Base-by-base conservation (phyloP, 2,329 filamentous ascomycete species). In the Fusarium armeniacum region DNA sequence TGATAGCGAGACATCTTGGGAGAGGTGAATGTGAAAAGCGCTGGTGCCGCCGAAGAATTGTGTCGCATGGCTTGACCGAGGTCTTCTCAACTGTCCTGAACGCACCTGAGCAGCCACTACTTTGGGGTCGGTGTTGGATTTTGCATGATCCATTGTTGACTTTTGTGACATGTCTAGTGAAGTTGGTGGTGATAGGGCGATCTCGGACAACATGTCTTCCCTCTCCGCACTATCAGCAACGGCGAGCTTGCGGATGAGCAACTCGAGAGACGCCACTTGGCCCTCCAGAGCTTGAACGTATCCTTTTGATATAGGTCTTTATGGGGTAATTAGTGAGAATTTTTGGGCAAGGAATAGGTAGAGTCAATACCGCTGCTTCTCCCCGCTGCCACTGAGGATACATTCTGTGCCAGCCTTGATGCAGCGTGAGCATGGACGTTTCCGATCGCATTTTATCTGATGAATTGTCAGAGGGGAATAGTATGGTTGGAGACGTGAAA, bases 371-470 rank as follows among this genome's bases (percentile, higher is more conserved):
- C 82, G 76, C 66, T 82, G 79, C 70, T 82, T 83, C 67, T 83
- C 81, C 8, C 81, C 81, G 8, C 76, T 79, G 20, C 81, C 80
- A 35, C 76, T 79, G 24, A 80, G 75, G n/a, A 78, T 75, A 64
- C 81, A 83, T 45, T 82, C 78, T 11, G 77, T 78, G 22, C 78
- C 77, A 9, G 80, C 79, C 68, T 82, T 81, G 70, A 77, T 72
- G 68, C 85, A 87, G 62, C 82, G 83, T 33, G 81, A 81, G 70
- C 85, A 87, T 15, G 85, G 85, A 16, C 80, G 76, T 46, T 81
- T 81, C 5, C 85, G 82, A 71, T 86, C 83, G 73, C 85, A 87
- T 78, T 85, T 87, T 38, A 87, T 83, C 80, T 86, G 16, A 22
- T 40, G 6, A 20, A 15, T 3, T n/a, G n/a, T 67, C 5, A 67